These are phyloP conservation scores for Monosporascus cannonballus DNA, from an alignment of 2,329 filamentous ascomycete genomes.

Conservation along the genomic window DNA sequence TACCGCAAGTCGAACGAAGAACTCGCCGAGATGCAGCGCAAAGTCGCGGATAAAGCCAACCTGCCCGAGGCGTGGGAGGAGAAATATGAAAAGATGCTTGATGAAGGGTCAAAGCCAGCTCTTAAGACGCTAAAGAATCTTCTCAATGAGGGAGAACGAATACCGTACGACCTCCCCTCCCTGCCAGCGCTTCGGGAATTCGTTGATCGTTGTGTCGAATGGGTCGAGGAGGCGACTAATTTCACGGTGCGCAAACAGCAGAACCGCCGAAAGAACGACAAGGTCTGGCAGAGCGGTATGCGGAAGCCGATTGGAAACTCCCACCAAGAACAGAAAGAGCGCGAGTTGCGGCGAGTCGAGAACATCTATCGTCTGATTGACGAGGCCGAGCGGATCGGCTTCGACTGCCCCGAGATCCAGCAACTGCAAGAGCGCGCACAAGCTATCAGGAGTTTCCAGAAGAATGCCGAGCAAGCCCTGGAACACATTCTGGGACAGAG, in stretches of 20 bases:
- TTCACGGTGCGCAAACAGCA: constrained; percentile 98
- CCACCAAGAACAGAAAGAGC: constrained; percentile 69
- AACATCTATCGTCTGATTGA: constrained; percentile 81
- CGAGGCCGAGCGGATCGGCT: constrained; percentile 80
- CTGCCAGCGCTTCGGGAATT: constrained; percentile 78
- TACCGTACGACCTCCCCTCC: constrained; percentile 81
- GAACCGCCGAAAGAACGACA: constrained; percentile 92
- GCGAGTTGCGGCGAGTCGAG: constrained; percentile 79
- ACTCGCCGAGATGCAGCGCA: constrained; percentile 61
- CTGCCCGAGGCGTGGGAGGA: constrained; percentile 85
- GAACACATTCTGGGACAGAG: constrained; percentile 58
- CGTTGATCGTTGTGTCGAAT: constrained; percentile 94
- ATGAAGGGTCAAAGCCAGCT: constrained; percentile 77
- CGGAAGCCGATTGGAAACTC: constrained; percentile 58
- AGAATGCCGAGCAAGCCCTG: constrained; percentile 65
- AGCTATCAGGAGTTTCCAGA: constrained; percentile 79
- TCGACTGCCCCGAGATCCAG: constrained; percentile 86
- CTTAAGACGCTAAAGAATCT: constrained; percentile 80
- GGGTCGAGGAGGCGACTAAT: constrained; percentile 93
- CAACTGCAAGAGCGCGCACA: constrained; percentile 80
- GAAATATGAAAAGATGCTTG: constrained; percentile 78
- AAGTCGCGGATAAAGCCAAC: constrained; percentile 78
- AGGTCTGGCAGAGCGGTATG: constrained; percentile 69
- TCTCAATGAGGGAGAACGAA: constrained; percentile 90
- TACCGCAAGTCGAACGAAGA: constrained; percentile 72